Evolutionary conservation across 2,329 filamentous ascomycete genomes (phyloP), one percentile per base, ranked within the genome.

Genomic region (Penicillium occitanis): DNA sequence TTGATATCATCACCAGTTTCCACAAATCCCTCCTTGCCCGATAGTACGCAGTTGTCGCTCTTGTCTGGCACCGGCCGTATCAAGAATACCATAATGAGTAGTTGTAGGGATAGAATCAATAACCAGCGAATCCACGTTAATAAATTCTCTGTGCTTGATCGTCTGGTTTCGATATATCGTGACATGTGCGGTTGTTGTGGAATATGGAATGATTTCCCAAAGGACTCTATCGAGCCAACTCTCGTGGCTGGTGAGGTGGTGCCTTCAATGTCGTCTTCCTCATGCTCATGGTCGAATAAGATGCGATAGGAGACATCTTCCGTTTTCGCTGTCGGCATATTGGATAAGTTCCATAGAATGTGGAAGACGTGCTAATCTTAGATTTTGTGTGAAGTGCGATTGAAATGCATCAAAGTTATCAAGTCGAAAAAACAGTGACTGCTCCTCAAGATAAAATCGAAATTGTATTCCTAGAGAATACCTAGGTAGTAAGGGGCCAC

Each of bases 1-100:
- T 65, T 65, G 2, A 65, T 61, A 60, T 61, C 63, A 44, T 51
- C 53, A 6, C 63, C 63, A 6, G 63, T 65, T 35, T 65, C 63
- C 14, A 65, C 25, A 30, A 22, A 28, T 44, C 35, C 48, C 55
- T 63, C 61, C 19, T 30, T 63, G 10, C 46, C 61, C 4, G 61
- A 44, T 17, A 63, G 50, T 19, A 40, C 5, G 14, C 46, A 63
- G 7, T 62, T 51, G 48, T 48, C 35, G n/a, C 25, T 25, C 14
- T 28, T 44, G 17, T 19, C 25, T 6, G 61, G 19, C 13, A 33
- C 7, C 8, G 61, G 22, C 6, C 35, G 61, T 30, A 42, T 17
- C 35, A 63, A 19, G 19, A 63, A 42, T 19, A 63, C 7, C 25
- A 63, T 28, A 19, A 63, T 55, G 33, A 55, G 25, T 30, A 37